Conservation (phyloP, 1,139 yeast species). For the Suhomyces anneliseae region DNA sequence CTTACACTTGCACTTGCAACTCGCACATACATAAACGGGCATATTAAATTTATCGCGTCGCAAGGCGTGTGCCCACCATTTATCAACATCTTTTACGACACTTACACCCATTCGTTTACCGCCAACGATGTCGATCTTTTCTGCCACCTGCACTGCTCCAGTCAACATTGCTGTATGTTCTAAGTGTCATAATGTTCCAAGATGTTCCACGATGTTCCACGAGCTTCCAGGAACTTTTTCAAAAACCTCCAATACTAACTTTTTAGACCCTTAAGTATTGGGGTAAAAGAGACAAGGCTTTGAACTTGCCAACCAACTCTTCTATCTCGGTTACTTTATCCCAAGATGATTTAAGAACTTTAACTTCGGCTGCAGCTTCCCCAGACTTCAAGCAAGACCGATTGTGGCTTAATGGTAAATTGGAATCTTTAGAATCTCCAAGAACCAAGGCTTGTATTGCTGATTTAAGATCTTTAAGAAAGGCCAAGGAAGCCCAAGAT, state of each 20-base stretch:
- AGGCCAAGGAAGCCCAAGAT: conserved; percentile 51
- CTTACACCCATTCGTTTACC: neutral
- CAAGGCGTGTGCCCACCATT: conserved; percentile 4
- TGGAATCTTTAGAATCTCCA: conserved; percentile 62
- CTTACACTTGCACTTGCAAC: no score
- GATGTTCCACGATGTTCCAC: neutral
- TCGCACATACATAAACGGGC: no score
- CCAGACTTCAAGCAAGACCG: conserved; percentile 58
- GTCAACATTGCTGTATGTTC: conserved; percentile 86
- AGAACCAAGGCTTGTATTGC: conserved; percentile 79
- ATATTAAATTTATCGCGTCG: neutral
- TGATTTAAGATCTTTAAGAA: conserved; percentile 71
- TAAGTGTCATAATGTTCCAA: conserved; percentile 11
- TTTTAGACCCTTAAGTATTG: conserved; percentile 85
- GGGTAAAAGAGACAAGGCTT: conserved; percentile 90
- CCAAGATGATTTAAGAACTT: conserved; percentile 85
- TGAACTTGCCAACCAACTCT: conserved; percentile 92
- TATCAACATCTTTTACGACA: conserved; percentile 3
- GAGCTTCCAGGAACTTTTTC: neutral
- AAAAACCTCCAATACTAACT: conserved; percentile 21
- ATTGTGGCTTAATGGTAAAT: conserved; percentile 79
- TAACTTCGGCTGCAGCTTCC: conserved; percentile 82
- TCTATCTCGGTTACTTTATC: conserved; percentile 92
- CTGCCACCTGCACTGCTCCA: conserved; percentile 92
- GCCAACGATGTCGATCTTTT: conserved; percentile 46